Conservation (phyloP, 2,329 filamentous ascomycete species). For the Sclerotinia minor region DNA sequence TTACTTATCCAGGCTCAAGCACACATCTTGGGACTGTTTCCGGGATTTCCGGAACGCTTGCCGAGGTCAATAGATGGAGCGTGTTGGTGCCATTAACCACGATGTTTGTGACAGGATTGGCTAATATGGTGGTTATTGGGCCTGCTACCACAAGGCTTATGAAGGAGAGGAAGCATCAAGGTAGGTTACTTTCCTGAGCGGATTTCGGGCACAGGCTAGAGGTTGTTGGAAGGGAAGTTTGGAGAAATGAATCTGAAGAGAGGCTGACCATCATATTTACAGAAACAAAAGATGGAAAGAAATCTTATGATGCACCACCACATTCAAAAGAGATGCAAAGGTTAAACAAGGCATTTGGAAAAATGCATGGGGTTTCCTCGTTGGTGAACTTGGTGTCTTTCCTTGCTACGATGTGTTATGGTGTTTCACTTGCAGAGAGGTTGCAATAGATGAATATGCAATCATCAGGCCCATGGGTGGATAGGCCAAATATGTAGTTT, state of each 20-base stretch:
- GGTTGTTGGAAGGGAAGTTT: neutral
- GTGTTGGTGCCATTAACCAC: slow-evolving; percentile 68
- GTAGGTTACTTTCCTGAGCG: slow-evolving; percentile 49
- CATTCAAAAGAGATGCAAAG: slow-evolving; percentile 82
- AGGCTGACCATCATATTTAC: slow-evolving; percentile 12
- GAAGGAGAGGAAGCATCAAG: slow-evolving; percentile 74
- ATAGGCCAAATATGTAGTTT: neutral
- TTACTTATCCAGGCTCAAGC: slow-evolving; percentile 74
- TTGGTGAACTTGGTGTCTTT: slow-evolving; percentile 74
- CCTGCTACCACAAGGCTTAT: slow-evolving; percentile 76
- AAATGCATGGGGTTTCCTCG: slow-evolving; percentile 78
- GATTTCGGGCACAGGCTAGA: neutral
- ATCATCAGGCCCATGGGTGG: neutral
- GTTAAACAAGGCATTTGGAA: slow-evolving; percentile 76
- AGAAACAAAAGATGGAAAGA: slow-evolving; percentile 89
- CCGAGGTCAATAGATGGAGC: slow-evolving; percentile 59
- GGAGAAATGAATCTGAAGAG: neutral
- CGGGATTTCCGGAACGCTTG: slow-evolving; percentile 57
- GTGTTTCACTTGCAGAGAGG: slow-evolving; percentile 58
- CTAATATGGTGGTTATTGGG: slow-evolving; percentile 70
- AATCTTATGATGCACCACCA: slow-evolving; percentile 73
- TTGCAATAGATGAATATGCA: slow-evolving; percentile 31
- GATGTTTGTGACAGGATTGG: slow-evolving; percentile 68
- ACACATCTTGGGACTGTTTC: slow-evolving; percentile 43
- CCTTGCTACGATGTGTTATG: slow-evolving; percentile 72